Evolutionary conservation across 2,329 filamentous ascomycete species (phyloP), one percentile per base, ranked within the genome.

Genomic region (Coniochaeta sp.): DNA sequence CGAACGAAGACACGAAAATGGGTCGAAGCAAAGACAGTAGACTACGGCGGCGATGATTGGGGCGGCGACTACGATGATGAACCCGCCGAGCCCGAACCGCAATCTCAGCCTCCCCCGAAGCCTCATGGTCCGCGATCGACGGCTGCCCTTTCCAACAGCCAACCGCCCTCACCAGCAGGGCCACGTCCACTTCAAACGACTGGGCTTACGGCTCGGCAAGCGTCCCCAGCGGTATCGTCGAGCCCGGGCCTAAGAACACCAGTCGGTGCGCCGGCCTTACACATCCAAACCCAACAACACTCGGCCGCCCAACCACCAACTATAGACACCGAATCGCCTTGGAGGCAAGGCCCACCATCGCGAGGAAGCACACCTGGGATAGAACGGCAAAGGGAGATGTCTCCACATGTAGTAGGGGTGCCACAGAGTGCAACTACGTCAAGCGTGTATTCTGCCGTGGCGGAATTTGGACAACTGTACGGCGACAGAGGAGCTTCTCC

Each of bases 41-140:
- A 86, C 70, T 98, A 98, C 70, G 93, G 93, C 68, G 93, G 93
- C 64, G 92, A 96, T 68, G 93, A 96, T 70, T 97, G 93, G 93
- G 93, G 91, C 38, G 89, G 81, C 60, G 86, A 88, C 38, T 82
- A 85, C 61, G 82, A 85, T n/a, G 83, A 87, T 34, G 79, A 81
- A 4, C 76, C 86, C 59, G 81, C 84, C 44, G 80, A 82, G 38
- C 67, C 54, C 6, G 71, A 57, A 28, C 54, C 28, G 6, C 6
- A 22, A 8, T n/a, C 33, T 6, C 54, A 22, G 17, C 54, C 54
- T 36, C 54, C 28, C 8, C 12, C 34, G 28, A 24, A 38, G 17
- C 54, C 31, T n/a, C 31, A 34, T 17, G 54, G 31, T 16, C 31
- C 54, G 31, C 54, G 31, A 56, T 12, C 34, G 31, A 26, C 43